phyloP scores from a whole-genome alignment of 495 filamentous ascomycete species.

The Recurvomyces mirabilis region DNA sequence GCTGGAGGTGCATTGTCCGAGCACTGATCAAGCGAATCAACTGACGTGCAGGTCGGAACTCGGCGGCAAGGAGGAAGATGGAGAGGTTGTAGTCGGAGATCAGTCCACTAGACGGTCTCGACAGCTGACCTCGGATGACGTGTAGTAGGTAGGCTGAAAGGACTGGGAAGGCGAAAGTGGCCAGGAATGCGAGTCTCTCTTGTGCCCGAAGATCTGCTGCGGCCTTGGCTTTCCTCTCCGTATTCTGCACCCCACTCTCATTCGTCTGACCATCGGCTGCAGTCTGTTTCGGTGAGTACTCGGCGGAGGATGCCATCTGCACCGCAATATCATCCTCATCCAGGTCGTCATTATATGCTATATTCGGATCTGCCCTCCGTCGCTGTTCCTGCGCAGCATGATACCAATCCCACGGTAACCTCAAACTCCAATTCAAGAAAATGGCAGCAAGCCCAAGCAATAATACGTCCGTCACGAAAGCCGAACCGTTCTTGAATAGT shows the following conservation, averaged over 20 bases:
- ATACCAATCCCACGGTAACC: slow-evolving; percentile 93
- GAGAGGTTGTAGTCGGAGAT: slow-evolving; percentile 48
- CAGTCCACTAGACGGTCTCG: slow-evolving; percentile 66
- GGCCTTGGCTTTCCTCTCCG: slow-evolving; percentile 11
- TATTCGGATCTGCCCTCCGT: slow-evolving; percentile 12
- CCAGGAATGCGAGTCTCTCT: slow-evolving; percentile 59
- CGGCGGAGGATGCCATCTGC: slow-evolving; percentile 24
- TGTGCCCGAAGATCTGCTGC: slow-evolving; percentile 55
- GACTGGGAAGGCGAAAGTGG: slow-evolving; percentile 70
- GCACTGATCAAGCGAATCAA: slow-evolving; percentile 66
- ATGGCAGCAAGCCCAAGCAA: slow-evolving; percentile 66
- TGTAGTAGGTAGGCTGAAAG: slow-evolving; percentile 39
- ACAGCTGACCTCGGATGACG: slow-evolving; percentile 41
- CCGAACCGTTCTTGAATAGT: slow-evolving; percentile 72
- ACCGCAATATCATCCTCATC: slow-evolving; percentile 22
- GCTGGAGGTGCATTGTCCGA: slow-evolving; percentile 75
- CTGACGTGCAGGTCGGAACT: slow-evolving; percentile 70
- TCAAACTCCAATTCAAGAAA: slow-evolving; percentile 89
- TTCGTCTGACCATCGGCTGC: slow-evolving; percentile 19
- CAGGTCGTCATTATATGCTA: slow-evolving; percentile 35
- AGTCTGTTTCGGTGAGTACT: slow-evolving; percentile 31
- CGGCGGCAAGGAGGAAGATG: slow-evolving; percentile 84
- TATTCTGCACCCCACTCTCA: background rate
- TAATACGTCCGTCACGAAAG: slow-evolving; percentile 73
- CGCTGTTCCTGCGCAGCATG: slow-evolving; percentile 51